Conservation (phyloP, 352 stramenopile species). For the Phytopythium vexans region DNA sequence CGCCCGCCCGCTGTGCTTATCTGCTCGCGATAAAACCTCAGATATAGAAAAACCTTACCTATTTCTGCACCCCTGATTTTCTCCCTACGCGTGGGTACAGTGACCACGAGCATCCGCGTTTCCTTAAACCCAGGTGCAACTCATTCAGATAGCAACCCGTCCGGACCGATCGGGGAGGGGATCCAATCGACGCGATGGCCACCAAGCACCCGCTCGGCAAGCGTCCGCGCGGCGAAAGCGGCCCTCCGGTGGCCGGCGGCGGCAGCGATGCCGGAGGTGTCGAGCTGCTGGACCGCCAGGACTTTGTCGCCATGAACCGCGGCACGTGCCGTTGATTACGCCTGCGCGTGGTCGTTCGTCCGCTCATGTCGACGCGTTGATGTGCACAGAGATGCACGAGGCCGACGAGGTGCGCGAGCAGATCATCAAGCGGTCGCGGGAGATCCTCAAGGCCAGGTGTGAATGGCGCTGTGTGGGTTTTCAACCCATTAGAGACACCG, state of each 20-base stretch:
- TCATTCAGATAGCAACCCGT: not conserved
- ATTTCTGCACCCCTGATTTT: too few relatives aligned
- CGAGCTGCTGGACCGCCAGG: constrained; percentile 33
- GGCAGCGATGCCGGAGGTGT: not conserved
- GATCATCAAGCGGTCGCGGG: constrained; percentile 94
- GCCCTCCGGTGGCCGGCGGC: not conserved
- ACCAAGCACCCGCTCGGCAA: not conserved
- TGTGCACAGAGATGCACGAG: constrained; percentile 82
- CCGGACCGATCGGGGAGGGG: not conserved
- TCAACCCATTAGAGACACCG: too few relatives aligned
- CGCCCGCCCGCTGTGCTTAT: not conserved
- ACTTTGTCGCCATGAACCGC: constrained; percentile 54
- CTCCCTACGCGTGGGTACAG: not conserved
- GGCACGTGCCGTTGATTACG: constrained; percentile 11
- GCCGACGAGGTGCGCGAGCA: constrained; percentile 90
- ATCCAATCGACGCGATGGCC: not conserved
- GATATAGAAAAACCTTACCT: not conserved
- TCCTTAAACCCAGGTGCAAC: constrained; percentile 4
- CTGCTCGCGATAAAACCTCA: too few relatives aligned
- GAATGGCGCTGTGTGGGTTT: not conserved
- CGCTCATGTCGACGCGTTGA: not conserved
- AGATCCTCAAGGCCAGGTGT: constrained; percentile 92
- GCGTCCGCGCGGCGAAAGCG: not conserved
- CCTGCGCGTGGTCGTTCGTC: not conserved
- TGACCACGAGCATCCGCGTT: too few relatives aligned